phyloP scores from a whole-genome alignment of 2,329 filamentous ascomycete species.

The Ilyonectria destructans region DNA sequence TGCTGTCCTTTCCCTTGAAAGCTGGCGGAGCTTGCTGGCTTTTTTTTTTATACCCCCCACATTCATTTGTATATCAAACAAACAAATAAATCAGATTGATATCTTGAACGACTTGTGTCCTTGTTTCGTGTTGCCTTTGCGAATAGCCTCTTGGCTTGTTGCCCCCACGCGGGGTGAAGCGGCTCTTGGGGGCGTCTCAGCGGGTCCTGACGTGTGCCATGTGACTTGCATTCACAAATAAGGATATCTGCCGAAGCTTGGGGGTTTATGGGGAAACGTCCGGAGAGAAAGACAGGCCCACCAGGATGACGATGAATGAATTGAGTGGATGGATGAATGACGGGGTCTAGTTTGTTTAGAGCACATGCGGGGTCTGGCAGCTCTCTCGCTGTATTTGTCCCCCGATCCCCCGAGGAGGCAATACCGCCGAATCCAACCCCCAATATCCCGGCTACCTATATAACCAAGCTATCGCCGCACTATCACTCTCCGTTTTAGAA shows the following conservation, averaged over 20 bases:
- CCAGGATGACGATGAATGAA: conserved; percentile 19
- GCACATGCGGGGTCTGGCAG: conserved; percentile 37
- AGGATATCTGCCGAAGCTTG: neutral
- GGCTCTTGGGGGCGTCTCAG: neutral
- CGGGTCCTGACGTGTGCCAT: neutral
- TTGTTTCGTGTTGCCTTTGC: neutral
- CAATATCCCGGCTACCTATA: neutral
- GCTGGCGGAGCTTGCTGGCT: conserved; percentile 11
- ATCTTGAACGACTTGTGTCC: neutral
- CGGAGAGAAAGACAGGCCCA: neutral
- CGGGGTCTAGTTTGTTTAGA: conserved; percentile 1
- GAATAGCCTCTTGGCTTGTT: neutral
- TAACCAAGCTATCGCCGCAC: neutral
- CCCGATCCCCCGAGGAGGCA: conserved; percentile 44
- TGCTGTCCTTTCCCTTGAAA: conserved; percentile 39
- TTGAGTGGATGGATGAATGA: neutral
- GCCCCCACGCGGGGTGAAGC: conserved; percentile 33
- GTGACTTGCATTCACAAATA: neutral
- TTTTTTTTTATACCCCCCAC: conserved; percentile 22
- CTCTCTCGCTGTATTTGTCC: conserved; percentile 38
- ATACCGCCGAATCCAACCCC: conserved; percentile 26
- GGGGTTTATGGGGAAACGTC: neutral
- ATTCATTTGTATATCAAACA: conserved; percentile 25
- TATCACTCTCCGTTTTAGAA: neutral
- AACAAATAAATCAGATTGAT: conserved; percentile 20